Evolutionary conservation across 2,329 filamentous ascomycete genomes (phyloP).

Genomic region (Scorias spongiosa): DNA sequence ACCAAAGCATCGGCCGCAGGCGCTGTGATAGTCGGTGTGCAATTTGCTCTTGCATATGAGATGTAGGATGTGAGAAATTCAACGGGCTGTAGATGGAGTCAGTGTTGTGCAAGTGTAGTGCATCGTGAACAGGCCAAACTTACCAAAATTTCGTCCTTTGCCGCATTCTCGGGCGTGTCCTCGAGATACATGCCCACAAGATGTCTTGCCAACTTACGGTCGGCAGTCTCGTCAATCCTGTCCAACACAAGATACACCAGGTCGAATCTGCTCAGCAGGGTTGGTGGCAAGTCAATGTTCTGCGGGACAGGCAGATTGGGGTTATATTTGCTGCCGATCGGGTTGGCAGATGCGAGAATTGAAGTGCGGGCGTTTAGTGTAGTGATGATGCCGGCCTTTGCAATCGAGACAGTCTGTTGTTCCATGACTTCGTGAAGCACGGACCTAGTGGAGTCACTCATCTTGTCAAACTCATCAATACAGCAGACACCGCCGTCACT

Average conservation of each 20-base stretch:
- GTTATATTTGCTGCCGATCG: conserved; percentile 96
- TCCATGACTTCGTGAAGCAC: conserved; percentile 72
- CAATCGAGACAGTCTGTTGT: conserved; percentile 64
- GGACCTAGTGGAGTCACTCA: conserved; percentile 59
- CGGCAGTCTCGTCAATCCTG: conserved; percentile 75
- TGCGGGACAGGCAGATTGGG: conserved; percentile 88
- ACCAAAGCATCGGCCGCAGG: conserved; percentile 74
- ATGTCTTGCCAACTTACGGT: conserved; percentile 81
- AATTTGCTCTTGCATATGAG: conserved; percentile 77
- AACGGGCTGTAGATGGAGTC: conserved; percentile 46
- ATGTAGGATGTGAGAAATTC: conserved; percentile 96
- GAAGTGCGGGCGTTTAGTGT: conserved; percentile 91
- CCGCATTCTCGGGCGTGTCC: conserved; percentile 77
- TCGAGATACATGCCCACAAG: conserved; percentile 93
- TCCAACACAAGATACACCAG: conserved; percentile 94
- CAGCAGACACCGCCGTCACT: conserved; percentile 65
- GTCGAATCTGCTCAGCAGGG: conserved; percentile 88
- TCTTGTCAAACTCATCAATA: conserved; percentile 70
- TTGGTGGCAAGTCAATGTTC: conserved; percentile 94
- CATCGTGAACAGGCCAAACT: conserved; percentile 22
- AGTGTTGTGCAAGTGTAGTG: conserved; percentile 4
- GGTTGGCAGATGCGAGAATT: conserved; percentile 92
- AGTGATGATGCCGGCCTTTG: conserved; percentile 64
- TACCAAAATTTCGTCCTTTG: conserved; percentile 64
- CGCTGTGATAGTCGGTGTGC: conserved; percentile 68